A percentile compares a stretch with the other conserved stretches of the same genome.
Evolutionary conservation across 495 filamentous ascomycete genomes (phyloP).

Genomic region (Choiromyces venosus): DNA sequence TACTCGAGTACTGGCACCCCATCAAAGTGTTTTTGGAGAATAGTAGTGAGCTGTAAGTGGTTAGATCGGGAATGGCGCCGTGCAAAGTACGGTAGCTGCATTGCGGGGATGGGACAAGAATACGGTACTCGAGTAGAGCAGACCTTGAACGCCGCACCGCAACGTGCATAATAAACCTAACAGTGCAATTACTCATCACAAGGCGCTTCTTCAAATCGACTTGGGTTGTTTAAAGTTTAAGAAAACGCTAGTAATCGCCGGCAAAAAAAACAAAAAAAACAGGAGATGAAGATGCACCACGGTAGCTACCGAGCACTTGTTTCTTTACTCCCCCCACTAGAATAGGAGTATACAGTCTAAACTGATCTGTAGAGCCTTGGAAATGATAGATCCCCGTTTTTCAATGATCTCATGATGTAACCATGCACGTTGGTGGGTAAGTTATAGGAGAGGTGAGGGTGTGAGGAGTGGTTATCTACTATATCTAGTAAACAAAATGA

Average conservation of each 20-base stretch:
- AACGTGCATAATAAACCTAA: neutral
- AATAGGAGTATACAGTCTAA: neutral
- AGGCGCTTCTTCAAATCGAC: neutral
- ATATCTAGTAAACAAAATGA: neutral
- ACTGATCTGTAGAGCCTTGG: neutral
- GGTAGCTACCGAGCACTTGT: neutral
- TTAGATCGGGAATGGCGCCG: neutral
- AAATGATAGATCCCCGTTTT: constrained; percentile 3
- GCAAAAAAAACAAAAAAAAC: no score
- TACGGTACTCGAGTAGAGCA: neutral
- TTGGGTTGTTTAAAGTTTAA: neutral
- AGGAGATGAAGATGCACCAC: no score
- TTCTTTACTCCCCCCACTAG: neutral
- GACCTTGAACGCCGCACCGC: neutral
- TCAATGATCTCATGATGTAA: neutral
- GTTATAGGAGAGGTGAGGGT: no score
- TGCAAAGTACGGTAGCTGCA: neutral
- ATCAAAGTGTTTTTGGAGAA: neutral
- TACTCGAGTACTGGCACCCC: neutral
- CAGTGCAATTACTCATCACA: neutral
- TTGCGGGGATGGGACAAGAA: neutral
- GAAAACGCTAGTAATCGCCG: neutral
- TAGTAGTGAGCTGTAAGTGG: neutral
- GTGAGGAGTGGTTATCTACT: neutral
- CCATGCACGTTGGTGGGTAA: neutral